A percentile compares a stretch with the other conserved stretches of the same genome.
phyloP scores from a whole-genome alignment of 2,329 filamentous ascomycete genomes.

The Cladophialophora immunda region DNA sequence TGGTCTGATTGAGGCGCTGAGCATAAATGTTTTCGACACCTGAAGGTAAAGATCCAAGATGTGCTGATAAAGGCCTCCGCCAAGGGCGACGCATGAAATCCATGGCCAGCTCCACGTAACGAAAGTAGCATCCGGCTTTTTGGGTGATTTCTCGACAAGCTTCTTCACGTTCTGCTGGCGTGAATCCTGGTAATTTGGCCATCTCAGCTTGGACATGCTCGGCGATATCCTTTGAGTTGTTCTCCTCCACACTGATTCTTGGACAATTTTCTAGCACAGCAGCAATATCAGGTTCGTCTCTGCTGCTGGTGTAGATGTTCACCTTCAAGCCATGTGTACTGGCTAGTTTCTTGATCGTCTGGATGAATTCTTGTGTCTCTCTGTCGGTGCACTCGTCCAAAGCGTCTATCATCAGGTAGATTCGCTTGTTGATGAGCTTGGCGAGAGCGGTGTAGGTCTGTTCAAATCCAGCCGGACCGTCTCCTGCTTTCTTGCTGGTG shows the following conservation, averaged over 20 bases:
- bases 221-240: conserved; percentile 4
- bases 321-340: neutral
- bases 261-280: neutral
- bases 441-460: conserved; percentile 1
- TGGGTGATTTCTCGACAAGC: conserved; percentile 7
- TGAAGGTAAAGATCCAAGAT: neutral
- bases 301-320: neutral
- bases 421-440: conserved; percentile 5
- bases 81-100: neutral
- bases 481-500: neutral
- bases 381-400: neutral
- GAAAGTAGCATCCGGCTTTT: neutral
- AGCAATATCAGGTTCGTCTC: neutral
- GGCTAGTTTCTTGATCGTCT: conserved; percentile 2
- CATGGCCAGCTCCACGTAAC: conserved; percentile 3
- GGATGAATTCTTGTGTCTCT: conserved; percentile 5
- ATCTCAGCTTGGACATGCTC: conserved; percentile 1
- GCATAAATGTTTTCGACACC: conserved; percentile 3
- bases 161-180: neutral
- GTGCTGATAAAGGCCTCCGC: conserved; percentile 1
- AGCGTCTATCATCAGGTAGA: conserved; percentile 2
- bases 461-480: neutral
- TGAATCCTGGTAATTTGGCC: neutral
- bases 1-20: neutral
- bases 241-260: conserved; percentile 4